A percentile compares a stretch with the other conserved stretches of the same genome.
These are phyloP conservation scores for Phylloporus sp. DNA, from an alignment of 768 basidiomycete species.

Conservation along the genomic window DNA sequence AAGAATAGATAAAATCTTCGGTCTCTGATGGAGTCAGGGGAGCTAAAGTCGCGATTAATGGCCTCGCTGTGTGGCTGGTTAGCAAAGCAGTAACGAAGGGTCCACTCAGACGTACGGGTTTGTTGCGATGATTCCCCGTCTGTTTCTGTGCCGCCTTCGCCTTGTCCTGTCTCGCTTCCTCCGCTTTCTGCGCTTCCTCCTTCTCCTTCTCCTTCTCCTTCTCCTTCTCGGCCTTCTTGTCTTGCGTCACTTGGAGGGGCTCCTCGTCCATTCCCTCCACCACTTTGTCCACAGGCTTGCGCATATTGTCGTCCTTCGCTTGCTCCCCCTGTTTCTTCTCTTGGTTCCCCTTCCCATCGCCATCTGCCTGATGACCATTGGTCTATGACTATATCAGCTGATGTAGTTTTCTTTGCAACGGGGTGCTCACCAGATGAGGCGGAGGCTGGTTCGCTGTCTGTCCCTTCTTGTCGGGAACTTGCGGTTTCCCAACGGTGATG, in stretches of 20 bases:
- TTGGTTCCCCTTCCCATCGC: not conserved
- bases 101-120: constrained; percentile 4
- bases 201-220: not conserved
- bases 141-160: not conserved
- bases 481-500: constrained; percentile 6
- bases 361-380: not conserved
- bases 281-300: not conserved
- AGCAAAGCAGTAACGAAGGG: not conserved
- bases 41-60: not conserved
- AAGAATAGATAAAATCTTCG: constrained; percentile 6
- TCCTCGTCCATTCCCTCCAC: not conserved
- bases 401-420: not conserved
- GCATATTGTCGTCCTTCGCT: not conserved
- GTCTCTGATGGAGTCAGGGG: not conserved
- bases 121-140: not conserved
- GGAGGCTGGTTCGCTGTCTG: not conserved
- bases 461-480: constrained; percentile 2
- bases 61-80: not conserved
- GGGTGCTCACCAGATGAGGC: constrained; percentile 7
- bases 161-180: not conserved
- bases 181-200: not conserved
- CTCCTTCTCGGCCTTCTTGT: not conserved
- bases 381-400: constrained; percentile 5
- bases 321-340: not conserved
- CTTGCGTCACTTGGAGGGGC: not conserved